These are phyloP conservation scores for Rhododendron williamsianum DNA, from an alignment of 148 eudicot species.

Conservation along the genomic window DNA sequence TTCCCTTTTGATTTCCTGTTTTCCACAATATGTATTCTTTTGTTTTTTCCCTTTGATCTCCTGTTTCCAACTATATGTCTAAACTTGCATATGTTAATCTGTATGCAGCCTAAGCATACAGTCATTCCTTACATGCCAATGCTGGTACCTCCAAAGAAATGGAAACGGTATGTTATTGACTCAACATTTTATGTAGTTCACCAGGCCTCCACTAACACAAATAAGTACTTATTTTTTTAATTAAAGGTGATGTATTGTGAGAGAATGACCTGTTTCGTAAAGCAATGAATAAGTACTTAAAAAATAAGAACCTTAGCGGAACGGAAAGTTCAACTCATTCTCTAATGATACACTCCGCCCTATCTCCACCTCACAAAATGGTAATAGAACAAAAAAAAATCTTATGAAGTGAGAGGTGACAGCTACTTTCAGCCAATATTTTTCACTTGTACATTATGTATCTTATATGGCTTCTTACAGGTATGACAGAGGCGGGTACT, in stretches of 20 bases:
- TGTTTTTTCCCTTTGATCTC: neutral
- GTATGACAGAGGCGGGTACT: constrained; percentile 81
- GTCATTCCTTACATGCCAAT: constrained; percentile 85
- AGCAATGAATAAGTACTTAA: too few species aligned
- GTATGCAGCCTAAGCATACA: constrained; percentile 67
- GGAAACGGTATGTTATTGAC: constrained; percentile 61
- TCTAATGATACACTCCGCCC: neutral
- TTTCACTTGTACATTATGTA: neutral
- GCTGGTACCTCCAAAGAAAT: constrained; percentile 82
- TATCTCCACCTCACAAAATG: neutral
- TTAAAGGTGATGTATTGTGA: too few species aligned
- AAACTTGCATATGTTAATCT: neutral
- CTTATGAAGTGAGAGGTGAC: neutral
- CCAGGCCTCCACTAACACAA: neutral
- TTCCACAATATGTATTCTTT: neutral
- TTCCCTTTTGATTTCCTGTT: neutral
- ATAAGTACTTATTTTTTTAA: too few species aligned
- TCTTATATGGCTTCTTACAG: constrained; percentile 28
- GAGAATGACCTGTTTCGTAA: too few species aligned
- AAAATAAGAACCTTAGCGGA: too few species aligned
- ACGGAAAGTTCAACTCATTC: neutral
- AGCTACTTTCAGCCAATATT: neutral
- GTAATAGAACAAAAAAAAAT: neutral
- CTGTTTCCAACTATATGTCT: neutral
- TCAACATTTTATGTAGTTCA: neutral